Conservation (phyloP, 2,329 filamentous ascomycete genomes). For the Paradendryphiella salina region DNA sequence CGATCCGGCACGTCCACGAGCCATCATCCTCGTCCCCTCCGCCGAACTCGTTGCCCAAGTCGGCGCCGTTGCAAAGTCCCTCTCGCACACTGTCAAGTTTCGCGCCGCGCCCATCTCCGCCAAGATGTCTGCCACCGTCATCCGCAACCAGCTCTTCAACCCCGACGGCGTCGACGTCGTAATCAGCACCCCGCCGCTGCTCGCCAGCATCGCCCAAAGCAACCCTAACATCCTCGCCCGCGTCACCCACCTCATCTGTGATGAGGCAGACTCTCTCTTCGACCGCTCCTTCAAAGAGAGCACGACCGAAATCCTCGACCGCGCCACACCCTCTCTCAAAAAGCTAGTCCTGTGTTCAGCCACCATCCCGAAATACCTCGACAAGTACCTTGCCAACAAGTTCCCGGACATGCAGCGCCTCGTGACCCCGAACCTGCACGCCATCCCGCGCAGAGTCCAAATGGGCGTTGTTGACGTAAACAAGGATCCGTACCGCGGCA, state of each 20-base stretch:
- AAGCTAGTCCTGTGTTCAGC: constrained; percentile 93
- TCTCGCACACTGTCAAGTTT: constrained; percentile 86
- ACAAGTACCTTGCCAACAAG: constrained; percentile 77
- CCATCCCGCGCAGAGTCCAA: constrained; percentile 91
- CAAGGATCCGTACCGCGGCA: constrained; percentile 89
- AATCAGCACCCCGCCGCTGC: constrained; percentile 84
- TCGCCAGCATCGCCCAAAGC: constrained; percentile 82
- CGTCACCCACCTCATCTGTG: constrained; percentile 83
- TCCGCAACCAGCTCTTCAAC: constrained; percentile 82
- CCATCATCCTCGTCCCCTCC: constrained; percentile 86
- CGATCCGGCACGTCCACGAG: constrained; percentile 76
- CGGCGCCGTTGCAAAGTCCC: constrained; percentile 73
- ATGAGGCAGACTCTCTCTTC: constrained; percentile 94
- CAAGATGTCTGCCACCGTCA: constrained; percentile 72
- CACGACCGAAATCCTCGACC: constrained; percentile 81
- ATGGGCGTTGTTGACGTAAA: constrained; percentile 90
- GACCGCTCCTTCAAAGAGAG: constrained; percentile 88
- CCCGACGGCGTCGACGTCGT: constrained; percentile 81
- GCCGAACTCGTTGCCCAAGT: constrained; percentile 91
- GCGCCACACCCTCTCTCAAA: constrained; percentile 75
- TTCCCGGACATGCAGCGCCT: constrained; percentile 85
- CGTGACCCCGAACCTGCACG: constrained; percentile 93
- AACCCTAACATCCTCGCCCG: constrained; percentile 93
- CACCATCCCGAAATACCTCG: constrained; percentile 88
- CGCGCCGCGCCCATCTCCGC: constrained; percentile 82